These are phyloP conservation scores for Ocimum tenuiflorum DNA, from an alignment of 257 asterid genomes.

Conservation along the genomic window DNA sequence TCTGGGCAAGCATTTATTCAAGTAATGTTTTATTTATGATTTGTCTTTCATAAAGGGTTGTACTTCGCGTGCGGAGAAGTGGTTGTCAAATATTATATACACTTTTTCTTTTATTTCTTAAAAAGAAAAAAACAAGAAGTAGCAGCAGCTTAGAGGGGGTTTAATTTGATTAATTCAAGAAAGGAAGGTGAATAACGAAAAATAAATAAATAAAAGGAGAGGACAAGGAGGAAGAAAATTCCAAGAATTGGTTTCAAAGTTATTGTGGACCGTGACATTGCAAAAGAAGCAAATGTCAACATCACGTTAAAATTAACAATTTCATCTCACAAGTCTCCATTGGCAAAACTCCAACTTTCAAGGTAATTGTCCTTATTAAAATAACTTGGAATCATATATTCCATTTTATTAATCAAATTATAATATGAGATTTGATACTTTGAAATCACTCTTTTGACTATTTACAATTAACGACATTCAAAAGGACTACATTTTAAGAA, in stretches of 20 bases:
- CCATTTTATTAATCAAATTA: not conserved
- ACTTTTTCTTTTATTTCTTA: too few relatives aligned
- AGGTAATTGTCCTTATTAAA: not conserved
- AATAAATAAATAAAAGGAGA: not conserved
- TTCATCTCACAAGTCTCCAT: conserved; percentile 2
- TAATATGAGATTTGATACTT: not conserved
- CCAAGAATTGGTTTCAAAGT: conserved; percentile 18
- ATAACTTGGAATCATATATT: not conserved
- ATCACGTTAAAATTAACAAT: conserved; percentile 2
- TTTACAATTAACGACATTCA: too few relatives aligned
- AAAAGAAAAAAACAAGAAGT: too few relatives aligned
- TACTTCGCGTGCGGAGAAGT: too few relatives aligned
- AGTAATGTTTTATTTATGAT: too few relatives aligned
- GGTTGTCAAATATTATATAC: too few relatives aligned
- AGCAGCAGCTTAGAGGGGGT: too few relatives aligned
- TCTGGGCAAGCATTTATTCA: too few relatives aligned
- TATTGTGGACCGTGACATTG: conserved; percentile 23
- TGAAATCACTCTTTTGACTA: too few relatives aligned
- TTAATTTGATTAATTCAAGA: not conserved
- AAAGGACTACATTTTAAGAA: too few relatives aligned
- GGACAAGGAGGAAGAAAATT: conserved; percentile 8
- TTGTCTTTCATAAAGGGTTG: too few relatives aligned
- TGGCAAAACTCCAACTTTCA: not conserved
- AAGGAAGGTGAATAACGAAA: not conserved
- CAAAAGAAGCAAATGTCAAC: conserved; percentile 25